phyloP scores from a whole-genome alignment of 495 filamentous ascomycete genomes.

The Cercophora sp. region DNA sequence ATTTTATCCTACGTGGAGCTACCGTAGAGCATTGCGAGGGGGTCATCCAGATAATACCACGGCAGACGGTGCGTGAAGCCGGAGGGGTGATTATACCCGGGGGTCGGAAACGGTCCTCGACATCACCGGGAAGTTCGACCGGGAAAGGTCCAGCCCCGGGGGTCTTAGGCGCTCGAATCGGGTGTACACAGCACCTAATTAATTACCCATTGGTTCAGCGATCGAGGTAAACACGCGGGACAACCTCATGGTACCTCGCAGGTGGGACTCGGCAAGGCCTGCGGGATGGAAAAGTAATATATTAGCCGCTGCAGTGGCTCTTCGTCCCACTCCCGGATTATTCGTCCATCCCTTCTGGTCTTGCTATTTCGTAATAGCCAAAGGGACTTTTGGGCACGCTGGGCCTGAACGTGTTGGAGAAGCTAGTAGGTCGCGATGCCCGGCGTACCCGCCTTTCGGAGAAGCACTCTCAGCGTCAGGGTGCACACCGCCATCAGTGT shows the following conservation, averaged over 20 bases:
- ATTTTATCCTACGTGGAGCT: background rate
- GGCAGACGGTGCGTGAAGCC: background rate
- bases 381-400: background rate
- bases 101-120: background rate
- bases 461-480: slow-evolving; percentile 5
- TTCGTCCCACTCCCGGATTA: background rate
- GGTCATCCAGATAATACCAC: background rate
- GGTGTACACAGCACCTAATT: background rate
- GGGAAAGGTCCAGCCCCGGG: background rate
- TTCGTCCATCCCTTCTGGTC: background rate
- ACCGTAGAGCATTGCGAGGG: background rate
- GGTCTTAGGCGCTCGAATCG: background rate
- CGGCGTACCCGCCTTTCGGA: too few relatives aligned
- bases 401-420: background rate
- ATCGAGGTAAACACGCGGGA: slow-evolving; percentile 2
- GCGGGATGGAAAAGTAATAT: background rate
- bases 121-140: background rate
- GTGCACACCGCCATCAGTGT: slow-evolving; percentile 10
- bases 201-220: too few relatives aligned
- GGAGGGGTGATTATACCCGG: background rate
- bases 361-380: background rate
- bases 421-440: background rate
- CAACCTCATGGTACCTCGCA: background rate
- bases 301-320: slow-evolving; percentile 3
- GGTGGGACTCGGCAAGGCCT: background rate